Base-by-base conservation (phyloP, 495 filamentous ascomycete genomes). In the Pseudevernia furfuracea region DNA sequence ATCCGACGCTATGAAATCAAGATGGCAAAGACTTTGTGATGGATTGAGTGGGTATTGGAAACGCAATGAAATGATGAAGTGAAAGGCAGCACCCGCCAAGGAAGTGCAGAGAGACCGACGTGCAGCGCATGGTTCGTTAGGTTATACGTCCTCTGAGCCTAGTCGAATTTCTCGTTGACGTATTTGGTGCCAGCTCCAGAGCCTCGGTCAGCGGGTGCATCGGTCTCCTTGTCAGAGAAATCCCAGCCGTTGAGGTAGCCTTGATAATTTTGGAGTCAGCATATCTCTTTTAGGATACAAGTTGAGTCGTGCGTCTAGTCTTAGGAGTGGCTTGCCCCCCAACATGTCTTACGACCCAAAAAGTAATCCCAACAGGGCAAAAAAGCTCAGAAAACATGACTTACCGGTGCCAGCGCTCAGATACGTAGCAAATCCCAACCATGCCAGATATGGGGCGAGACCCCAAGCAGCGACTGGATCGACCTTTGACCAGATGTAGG, bases 381-480 rank as follows among this genome's bases (percentile, higher is more conserved):
- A n/a, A n/a, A n/a, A n/a, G n/a, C n/a, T n/a, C n/a, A n/a, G n/a
- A n/a, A n/a, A n/a, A n/a, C n/a, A n/a, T n/a, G n/a, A n/a, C n/a
- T n/a, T n/a, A n/a, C n/a, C 89, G 17, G 83, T 81, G 0, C 89
- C 89, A 39, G 79, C 81, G 67, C 81, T 87, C 61, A 96, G 74
- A 69, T 95, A 96, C 0, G 88, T 89, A 39, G 91, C 92, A 72
- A 92, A 96, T 25, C 86, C 76, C 63, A 96, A 73, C 93, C 93
- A 97, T 4, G 74, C 84, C 43, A 91, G 71, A 71, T 96, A 96
- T 4, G 92, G 93, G 21, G 80, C 83, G 74, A 95, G 74, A 66
- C 85, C 74, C 84, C 84, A 93, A 9, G 84, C 89, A 12, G 90
- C 84, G 21, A 85, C 78, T 7, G 73, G 70, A 71, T 97, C 92